Conservation (phyloP, 2,329 filamentous ascomycete genomes). For the Teratosphaeriaceae sp. region DNA sequence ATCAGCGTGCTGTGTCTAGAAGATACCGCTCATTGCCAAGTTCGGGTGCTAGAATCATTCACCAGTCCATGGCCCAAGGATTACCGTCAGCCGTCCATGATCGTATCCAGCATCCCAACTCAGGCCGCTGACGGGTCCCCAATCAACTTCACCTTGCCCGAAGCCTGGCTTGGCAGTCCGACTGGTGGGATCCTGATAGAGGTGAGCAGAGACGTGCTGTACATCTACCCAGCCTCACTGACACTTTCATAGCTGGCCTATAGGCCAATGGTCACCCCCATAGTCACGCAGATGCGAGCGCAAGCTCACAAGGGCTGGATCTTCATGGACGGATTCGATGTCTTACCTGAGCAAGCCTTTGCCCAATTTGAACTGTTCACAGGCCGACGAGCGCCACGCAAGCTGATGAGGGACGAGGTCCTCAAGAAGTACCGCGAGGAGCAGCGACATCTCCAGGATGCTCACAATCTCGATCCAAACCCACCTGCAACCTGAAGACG, state of each 20-base stretch:
- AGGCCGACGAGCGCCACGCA: slow-evolving; percentile 62
- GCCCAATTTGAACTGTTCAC: slow-evolving; percentile 79
- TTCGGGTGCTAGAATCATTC: slow-evolving; percentile 53
- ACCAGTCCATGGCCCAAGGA: slow-evolving; percentile 58
- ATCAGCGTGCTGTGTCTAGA: slow-evolving; percentile 17
- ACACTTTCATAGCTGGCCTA: slow-evolving; percentile 47
- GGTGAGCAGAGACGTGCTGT: too few relatives aligned
- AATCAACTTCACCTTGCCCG: slow-evolving; percentile 63
- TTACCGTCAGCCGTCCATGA: slow-evolving; percentile 61
- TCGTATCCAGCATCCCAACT: slow-evolving; percentile 70
- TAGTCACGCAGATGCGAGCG: slow-evolving; percentile 60
- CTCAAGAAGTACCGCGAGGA: slow-evolving; percentile 1
- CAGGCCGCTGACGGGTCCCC: slow-evolving; percentile 60
- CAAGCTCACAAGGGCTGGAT: slow-evolving; percentile 62
- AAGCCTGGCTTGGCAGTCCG: slow-evolving; percentile 62
- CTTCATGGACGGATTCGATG: slow-evolving; percentile 66
- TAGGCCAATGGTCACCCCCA: slow-evolving; percentile 63
- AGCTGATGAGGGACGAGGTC: slow-evolving; percentile 64
- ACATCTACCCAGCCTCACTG: neutral
- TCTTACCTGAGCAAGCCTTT: slow-evolving; percentile 71
- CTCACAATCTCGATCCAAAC: neutral
- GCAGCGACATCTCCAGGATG: neutral
- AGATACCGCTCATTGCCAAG: slow-evolving; percentile 24
- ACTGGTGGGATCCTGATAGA: slow-evolving; percentile 58
- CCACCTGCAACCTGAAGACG: slow-evolving; percentile 2